These are phyloP conservation scores for Suillus occidentalis DNA, from an alignment of 768 basidiomycete genomes.

Conservation along the genomic window DNA sequence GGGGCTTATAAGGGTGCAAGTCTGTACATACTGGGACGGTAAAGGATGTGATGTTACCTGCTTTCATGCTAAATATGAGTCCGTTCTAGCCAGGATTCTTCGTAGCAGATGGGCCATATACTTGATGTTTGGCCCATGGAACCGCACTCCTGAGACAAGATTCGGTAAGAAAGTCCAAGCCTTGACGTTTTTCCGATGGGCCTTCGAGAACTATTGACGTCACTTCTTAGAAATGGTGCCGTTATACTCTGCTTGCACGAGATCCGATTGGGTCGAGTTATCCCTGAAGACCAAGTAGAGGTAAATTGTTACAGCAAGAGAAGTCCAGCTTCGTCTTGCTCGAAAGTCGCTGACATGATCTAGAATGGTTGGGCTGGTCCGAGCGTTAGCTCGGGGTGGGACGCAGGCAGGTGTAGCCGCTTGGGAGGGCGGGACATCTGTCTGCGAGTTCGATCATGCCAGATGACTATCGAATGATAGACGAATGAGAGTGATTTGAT, in stretches of 20 bases:
- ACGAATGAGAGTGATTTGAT: too few relatives aligned
- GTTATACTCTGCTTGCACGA: neutral
- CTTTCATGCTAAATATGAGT: neutral
- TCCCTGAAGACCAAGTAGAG: neutral
- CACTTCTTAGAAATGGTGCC: neutral
- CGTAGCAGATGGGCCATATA: neutral
- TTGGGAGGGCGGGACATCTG: too few relatives aligned
- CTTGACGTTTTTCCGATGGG: neutral
- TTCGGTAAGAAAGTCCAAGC: neutral
- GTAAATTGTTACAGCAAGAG: neutral
- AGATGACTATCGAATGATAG: too few relatives aligned
- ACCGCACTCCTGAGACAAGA: neutral
- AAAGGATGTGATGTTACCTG: neutral
- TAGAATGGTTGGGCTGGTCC: too few relatives aligned
- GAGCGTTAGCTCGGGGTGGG: too few relatives aligned
- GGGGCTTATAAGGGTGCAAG: neutral
- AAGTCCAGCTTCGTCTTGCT: too few relatives aligned
- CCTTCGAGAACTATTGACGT: neutral
- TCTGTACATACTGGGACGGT: neutral
- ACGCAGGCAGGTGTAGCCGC: too few relatives aligned
- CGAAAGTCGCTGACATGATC: too few relatives aligned
- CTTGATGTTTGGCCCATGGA: neutral
- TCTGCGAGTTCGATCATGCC: too few relatives aligned
- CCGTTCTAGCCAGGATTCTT: neutral
- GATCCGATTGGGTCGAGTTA: neutral